Conservation (phyloP, 768 basidiomycete genomes). For the Pleurotus tuoliensis region DNA sequence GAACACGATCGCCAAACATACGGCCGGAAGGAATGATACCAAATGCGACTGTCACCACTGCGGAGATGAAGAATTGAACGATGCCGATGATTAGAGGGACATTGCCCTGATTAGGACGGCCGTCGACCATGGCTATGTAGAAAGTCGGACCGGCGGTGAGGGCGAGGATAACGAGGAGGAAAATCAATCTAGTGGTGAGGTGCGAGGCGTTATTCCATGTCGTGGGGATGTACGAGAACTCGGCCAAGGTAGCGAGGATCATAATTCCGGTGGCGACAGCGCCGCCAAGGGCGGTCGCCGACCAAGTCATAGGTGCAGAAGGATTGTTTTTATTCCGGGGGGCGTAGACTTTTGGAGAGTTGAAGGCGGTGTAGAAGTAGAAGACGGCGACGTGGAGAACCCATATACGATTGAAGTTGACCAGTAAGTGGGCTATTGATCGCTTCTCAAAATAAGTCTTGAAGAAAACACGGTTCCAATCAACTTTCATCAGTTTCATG, state of each 20-base stretch:
- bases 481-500: slow-evolving; percentile 85
- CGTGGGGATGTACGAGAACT: slow-evolving; percentile 96
- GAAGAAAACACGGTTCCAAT: slow-evolving; percentile 96
- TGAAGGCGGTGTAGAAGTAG: slow-evolving; percentile 98
- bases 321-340: slow-evolving; percentile 62
- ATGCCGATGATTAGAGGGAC: slow-evolving; percentile 89
- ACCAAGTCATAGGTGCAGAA: slow-evolving; percentile 90
- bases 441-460: slow-evolving; percentile 99
- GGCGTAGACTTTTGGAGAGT: slow-evolving; percentile 89
- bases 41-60: slow-evolving; percentile 78
- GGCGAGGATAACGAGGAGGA: slow-evolving; percentile 88
- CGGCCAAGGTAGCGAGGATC: slow-evolving; percentile 89
- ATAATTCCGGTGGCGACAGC: slow-evolving; percentile 92
- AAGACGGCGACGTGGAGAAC: slow-evolving; percentile 90
- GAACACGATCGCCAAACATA: slow-evolving; percentile 98
- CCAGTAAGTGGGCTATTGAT: slow-evolving; percentile 86
- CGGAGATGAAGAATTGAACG: slow-evolving; percentile 91
- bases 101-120: slow-evolving; percentile 49
- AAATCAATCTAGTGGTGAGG: slow-evolving; percentile 88
- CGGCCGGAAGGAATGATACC: slow-evolving; percentile 90
- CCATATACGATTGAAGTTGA: slow-evolving; percentile 99
- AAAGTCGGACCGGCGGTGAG: slow-evolving; percentile 92
- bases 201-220: slow-evolving; percentile 99
- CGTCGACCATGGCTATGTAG: slow-evolving; percentile 87
- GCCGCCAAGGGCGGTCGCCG: slow-evolving; percentile 92